Evolutionary conservation across 2,329 filamentous ascomycete species (phyloP).

Genomic region (Colletotrichum costaricense): DNA sequence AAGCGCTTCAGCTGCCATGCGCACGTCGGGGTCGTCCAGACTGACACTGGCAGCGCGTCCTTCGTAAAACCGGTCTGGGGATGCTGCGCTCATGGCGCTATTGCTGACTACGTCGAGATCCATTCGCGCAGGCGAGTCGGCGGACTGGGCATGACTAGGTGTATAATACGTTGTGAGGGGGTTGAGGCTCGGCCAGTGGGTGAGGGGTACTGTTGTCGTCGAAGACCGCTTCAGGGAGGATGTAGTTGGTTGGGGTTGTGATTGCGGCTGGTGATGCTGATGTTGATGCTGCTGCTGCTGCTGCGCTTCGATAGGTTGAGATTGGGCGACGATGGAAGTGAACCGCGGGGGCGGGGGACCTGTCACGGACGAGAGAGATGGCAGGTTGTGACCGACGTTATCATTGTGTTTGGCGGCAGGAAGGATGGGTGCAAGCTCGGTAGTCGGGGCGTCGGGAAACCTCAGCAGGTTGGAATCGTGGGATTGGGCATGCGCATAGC

Average conservation of each 20-base stretch:
- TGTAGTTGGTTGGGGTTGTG: conserved; percentile 21
- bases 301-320: conserved; percentile 24
- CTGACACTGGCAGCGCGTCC: conserved; percentile 63
- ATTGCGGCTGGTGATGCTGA: conserved; percentile 2
- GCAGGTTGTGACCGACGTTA: conserved; percentile 46
- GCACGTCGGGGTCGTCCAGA: conserved; percentile 75
- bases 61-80: conserved; percentile 58
- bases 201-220: conserved; percentile 42
- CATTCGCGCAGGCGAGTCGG: conserved; percentile 60
- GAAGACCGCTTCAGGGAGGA: conserved; percentile 35
- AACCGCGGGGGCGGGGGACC: conserved; percentile 40
- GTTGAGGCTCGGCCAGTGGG: conserved; percentile 62
- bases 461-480: conserved; percentile 46
- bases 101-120: conserved; percentile 58
- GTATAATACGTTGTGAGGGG: conserved; percentile 61
- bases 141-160: conserved; percentile 54
- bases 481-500: conserved; percentile 45
- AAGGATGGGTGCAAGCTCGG: conserved; percentile 58
- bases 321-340: conserved; percentile 37
- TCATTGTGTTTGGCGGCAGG: conserved; percentile 41
- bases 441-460: conserved; percentile 48
- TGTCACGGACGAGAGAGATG: conserved; percentile 56
- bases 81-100: conserved; percentile 54
- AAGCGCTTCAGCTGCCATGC: conserved; percentile 79
- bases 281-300: conserved; percentile 35